phyloP scores from a whole-genome alignment of 163 green algal genomes.

The Chlamydomonas reinhardtii region DNA sequence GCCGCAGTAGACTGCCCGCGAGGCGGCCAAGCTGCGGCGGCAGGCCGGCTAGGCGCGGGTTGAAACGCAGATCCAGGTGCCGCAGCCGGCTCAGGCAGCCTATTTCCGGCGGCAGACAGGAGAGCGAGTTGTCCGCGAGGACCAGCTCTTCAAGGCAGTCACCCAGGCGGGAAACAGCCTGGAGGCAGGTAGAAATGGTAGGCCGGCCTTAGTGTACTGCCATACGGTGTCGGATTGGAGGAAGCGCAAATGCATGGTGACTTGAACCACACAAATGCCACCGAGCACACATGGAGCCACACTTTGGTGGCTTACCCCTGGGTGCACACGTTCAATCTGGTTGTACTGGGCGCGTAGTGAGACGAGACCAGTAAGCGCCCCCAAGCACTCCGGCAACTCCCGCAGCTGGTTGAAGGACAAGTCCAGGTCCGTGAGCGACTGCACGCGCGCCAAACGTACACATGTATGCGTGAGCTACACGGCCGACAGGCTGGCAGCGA shows the following conservation, averaged over 20 bases:
- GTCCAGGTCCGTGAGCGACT: slow-evolving; percentile 22
- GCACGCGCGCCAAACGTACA: neutral
- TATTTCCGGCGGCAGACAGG: slow-evolving; percentile 16
- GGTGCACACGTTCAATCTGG: slow-evolving; percentile 14
- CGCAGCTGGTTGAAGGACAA: slow-evolving; percentile 40
- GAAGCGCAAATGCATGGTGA: too few species aligned
- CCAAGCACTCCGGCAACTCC: slow-evolving; percentile 23
- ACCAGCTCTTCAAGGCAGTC: slow-evolving; percentile 25
- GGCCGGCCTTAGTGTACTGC: too few species aligned
- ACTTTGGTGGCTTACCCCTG: slow-evolving; percentile 23
- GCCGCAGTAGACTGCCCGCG: neutral
- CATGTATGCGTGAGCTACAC: neutral
- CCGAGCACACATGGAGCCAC: too few species aligned
- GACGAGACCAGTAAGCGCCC: neutral
- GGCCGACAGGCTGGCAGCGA: too few species aligned
- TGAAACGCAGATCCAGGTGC: slow-evolving; percentile 47
- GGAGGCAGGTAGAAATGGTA: neutral
- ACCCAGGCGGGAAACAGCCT: neutral
- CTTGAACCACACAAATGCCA: too few species aligned
- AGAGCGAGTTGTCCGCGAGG: slow-evolving; percentile 46
- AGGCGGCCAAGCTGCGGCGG: slow-evolving; percentile 17
- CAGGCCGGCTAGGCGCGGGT: slow-evolving; percentile 4
- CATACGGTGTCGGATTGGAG: too few species aligned
- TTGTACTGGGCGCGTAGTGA: slow-evolving; percentile 14
- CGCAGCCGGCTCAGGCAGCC: slow-evolving; percentile 17